Percentiles rank a stretch among this genome's conserved stretches.
Evolutionary conservation across 768 basidiomycete genomes (phyloP).

Genomic region (Leucocoprinus leucothites): DNA sequence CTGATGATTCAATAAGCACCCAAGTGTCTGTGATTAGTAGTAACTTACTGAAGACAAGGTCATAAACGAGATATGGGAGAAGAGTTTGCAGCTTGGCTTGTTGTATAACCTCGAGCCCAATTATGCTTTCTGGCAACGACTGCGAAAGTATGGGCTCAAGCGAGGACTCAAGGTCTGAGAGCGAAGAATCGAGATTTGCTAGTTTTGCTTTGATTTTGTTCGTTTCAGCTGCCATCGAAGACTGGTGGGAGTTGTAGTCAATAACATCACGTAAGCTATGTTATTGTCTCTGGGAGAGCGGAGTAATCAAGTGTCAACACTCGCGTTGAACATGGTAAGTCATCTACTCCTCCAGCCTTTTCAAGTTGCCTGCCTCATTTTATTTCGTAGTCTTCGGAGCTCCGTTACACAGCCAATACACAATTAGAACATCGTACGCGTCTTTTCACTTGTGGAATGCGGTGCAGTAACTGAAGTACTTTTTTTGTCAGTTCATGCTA

Average conservation of each 20-base stretch:
- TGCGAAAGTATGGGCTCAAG: slow-evolving; percentile 68
- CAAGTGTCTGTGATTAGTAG: neutral
- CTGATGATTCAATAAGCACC: slow-evolving; percentile 31
- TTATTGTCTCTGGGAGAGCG: neutral
- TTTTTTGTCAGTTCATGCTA: slow-evolving; percentile 72
- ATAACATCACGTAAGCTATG: slow-evolving; percentile 1
- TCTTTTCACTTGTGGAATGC: neutral
- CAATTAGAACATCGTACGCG: slow-evolving; percentile 90
- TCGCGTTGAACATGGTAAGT: slow-evolving; percentile 39
- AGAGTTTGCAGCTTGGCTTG: slow-evolving; percentile 80
- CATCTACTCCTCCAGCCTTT: slow-evolving; percentile 21
- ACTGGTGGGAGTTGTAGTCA: neutral
- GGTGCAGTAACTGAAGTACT: slow-evolving; percentile 10
- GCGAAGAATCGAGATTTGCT: slow-evolving; percentile 47
- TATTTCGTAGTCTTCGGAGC: slow-evolving; percentile 71
- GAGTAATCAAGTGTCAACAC: slow-evolving; percentile 31
- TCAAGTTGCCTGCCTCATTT: slow-evolving; percentile 10
- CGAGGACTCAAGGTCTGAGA: slow-evolving; percentile 65
- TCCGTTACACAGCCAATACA: slow-evolving; percentile 94
- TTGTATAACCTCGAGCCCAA: slow-evolving; percentile 66
- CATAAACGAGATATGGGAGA: slow-evolving; percentile 81
- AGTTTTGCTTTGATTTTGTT: slow-evolving; percentile 45
- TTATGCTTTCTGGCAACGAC: slow-evolving; percentile 62
- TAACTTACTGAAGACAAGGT: slow-evolving; percentile 79
- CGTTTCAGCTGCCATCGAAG: slow-evolving; percentile 43